These are phyloP conservation scores for Cutaneotrichosporon cyanovorans DNA, from an alignment of 1,284 basidiomycete genomes.

Conservation along the genomic window DNA sequence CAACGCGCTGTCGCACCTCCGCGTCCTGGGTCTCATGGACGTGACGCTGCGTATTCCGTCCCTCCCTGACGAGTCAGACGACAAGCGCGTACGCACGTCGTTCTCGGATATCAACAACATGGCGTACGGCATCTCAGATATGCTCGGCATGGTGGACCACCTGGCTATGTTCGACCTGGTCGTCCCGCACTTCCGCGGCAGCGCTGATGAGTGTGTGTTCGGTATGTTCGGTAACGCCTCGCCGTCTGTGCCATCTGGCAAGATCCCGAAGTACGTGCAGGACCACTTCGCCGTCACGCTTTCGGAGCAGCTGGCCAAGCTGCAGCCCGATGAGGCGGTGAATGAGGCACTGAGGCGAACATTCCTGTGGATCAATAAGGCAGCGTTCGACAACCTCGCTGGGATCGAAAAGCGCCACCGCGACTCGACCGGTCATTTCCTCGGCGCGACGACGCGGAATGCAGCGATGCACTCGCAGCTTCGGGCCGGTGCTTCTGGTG, in stretches of 20 bases:
- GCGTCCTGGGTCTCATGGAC: conserved; percentile 93
- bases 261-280: conserved; percentile 63
- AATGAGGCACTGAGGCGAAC: conserved; percentile 73
- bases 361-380: conserved; percentile 76
- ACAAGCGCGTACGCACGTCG: conserved; percentile 86
- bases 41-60: conserved; percentile 80
- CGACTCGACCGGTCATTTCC: conserved; percentile 57
- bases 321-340: conserved; percentile 55
- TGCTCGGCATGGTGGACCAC: conserved; percentile 66
- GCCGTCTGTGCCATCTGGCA: conserved; percentile 50
- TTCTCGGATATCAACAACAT: conserved; percentile 83
- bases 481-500: conserved; percentile 73
- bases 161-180: conserved; percentile 91
- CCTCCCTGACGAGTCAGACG: conserved; percentile 84
- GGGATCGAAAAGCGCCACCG: conserved; percentile 52
- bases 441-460: conserved; percentile 12
- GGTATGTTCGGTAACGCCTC: conserved; percentile 85
- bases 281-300: conserved; percentile 67
- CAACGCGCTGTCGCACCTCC: conserved; percentile 69
- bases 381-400: conserved; percentile 59
- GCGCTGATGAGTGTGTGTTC: conserved; percentile 78
- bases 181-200: conserved; percentile 74
- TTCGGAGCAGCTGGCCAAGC: conserved; percentile 52
- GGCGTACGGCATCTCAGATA: conserved; percentile 95
- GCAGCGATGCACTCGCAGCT: conserved; percentile 42